These are phyloP conservation scores for Apostasia shenzhenica DNA, from an alignment of 106 monocot genomes.

Conservation along the genomic window DNA sequence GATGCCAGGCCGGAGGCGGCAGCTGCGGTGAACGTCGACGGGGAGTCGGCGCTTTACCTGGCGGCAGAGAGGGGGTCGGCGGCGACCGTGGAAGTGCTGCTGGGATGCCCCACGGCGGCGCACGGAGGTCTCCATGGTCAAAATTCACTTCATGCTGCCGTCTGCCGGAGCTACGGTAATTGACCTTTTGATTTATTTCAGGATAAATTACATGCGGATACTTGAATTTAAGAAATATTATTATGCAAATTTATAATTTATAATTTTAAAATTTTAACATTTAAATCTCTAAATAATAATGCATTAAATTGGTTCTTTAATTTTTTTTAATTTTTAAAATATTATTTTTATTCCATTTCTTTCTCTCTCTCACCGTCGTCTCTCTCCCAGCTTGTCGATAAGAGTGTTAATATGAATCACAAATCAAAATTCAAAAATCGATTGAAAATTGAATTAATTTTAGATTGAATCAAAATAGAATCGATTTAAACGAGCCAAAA, in stretches of 20 bases:
- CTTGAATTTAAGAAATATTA: neutral
- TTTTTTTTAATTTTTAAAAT: too few species aligned
- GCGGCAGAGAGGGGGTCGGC: conserved; percentile 8
- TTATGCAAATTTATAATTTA: too few species aligned
- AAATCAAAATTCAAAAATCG: too few species aligned
- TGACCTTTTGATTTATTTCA: neutral
- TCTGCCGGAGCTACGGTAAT: conserved; percentile 18
- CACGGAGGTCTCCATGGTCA: conserved; percentile 13
- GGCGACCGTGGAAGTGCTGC: conserved; percentile 9
- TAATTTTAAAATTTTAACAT: too few species aligned
- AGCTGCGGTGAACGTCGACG: neutral
- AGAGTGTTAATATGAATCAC: too few species aligned
- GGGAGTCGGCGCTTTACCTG: conserved; percentile 28
- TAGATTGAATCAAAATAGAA: too few species aligned
- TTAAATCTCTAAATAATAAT: neutral
- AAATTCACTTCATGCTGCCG: conserved; percentile 39
- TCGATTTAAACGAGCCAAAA: too few species aligned
- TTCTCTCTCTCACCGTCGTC: too few species aligned
- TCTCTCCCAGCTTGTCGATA: too few species aligned
- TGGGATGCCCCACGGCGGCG: neutral
- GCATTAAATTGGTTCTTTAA: neutral
- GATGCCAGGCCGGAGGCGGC: neutral
- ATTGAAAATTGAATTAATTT: too few species aligned
- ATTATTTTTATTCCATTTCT: too few species aligned
- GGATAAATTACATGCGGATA: neutral